These are phyloP conservation scores for Penicillium daleae DNA, from an alignment of 495 filamentous ascomycete species.

Conservation along the genomic window DNA sequence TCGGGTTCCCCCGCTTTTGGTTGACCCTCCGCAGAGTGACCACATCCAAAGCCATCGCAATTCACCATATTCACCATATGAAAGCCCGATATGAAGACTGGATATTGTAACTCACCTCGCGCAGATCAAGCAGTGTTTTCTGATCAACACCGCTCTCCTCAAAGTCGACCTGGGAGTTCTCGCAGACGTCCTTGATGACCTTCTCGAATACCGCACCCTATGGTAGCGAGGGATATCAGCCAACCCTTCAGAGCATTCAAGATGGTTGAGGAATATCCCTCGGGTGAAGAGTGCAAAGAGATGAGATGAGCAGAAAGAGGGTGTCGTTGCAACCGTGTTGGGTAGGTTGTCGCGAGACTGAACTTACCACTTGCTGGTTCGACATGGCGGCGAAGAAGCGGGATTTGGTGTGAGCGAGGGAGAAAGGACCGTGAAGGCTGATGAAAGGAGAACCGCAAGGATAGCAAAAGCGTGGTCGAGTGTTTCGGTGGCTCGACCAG, in stretches of 20 bases:
- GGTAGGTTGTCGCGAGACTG: constrained; percentile 27
- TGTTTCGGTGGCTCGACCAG: constrained; percentile 9
- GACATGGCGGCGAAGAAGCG: constrained; percentile 52
- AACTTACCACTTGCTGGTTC: constrained; percentile 68
- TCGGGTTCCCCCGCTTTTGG: constrained; percentile 39
- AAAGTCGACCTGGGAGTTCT: constrained; percentile 87
- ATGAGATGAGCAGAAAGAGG: not conserved
- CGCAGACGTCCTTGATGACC: constrained; percentile 91
- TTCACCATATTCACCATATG: constrained; percentile 20
- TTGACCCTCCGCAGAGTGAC: constrained; percentile 21
- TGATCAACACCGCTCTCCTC: constrained; percentile 94
- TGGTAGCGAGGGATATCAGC: constrained; percentile 40
- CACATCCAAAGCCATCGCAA: constrained; percentile 21
- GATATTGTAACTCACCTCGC: constrained; percentile 63
- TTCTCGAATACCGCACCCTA: constrained; percentile 82
- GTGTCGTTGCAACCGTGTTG: constrained; percentile 13
- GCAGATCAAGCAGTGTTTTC: constrained; percentile 80
- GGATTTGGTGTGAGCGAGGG: not conserved
- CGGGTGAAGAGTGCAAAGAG: not conserved
- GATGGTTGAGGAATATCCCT: not conserved
- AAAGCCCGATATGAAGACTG: no score
- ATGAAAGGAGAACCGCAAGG: not conserved
- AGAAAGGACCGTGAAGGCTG: not conserved
- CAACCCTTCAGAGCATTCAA: constrained; percentile 1
- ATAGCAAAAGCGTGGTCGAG: not conserved